Evolutionary conservation across 1,284 basidiomycete species (phyloP), one percentile per base, ranked within the genome.

Genomic region (Apiotrichum gracile): DNA sequence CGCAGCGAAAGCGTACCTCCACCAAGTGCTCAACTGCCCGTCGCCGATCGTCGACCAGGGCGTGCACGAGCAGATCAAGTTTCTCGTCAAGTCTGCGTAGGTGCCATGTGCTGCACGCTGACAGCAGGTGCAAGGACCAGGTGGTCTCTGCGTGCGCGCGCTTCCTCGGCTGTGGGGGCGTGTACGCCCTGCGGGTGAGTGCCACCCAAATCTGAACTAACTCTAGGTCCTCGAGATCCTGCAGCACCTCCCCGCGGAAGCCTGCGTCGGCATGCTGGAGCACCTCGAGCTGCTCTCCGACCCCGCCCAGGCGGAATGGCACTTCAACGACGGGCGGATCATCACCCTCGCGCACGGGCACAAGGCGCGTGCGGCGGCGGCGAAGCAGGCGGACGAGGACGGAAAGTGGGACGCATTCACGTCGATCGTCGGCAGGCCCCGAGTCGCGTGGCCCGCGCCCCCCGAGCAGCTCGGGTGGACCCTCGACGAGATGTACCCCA

Each of bases 401-500:
- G 10, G 10, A 5, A 31, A 33, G 29, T 47, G 46, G 46, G n/a
- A 19, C 16, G 24, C 13, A 25, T 47, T 47, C 24, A 19, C 25
- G 1, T 12, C 13, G 10, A 16, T 47, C 6, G 33, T 37, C 17
- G 46, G 46, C 46, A 38, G 35, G 16, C 8, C 46, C 8, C 13
- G 17, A 3, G 22, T 35, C 4, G 16, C 46, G 12, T 47, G 46
- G 46, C 46, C 46, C 7, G 24, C 25, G 10, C 46, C 46, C 17
- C 46, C 46, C 2, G 35, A 26, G 10, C 34, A 3, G n/a, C 16
- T 47, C 25, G 46, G 46, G 3, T 47, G 46, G 46, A 69, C 35
- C 1, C 13, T 37, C 21, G 5, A n/a, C 25, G 33, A 47, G 14
- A 38, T 38, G 46, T 47, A n/a, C 35, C 46, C 46, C 34, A 14